Conservation (phyloP, 2,329 filamentous ascomycete species). For the Malbranchea cinnamomea region DNA sequence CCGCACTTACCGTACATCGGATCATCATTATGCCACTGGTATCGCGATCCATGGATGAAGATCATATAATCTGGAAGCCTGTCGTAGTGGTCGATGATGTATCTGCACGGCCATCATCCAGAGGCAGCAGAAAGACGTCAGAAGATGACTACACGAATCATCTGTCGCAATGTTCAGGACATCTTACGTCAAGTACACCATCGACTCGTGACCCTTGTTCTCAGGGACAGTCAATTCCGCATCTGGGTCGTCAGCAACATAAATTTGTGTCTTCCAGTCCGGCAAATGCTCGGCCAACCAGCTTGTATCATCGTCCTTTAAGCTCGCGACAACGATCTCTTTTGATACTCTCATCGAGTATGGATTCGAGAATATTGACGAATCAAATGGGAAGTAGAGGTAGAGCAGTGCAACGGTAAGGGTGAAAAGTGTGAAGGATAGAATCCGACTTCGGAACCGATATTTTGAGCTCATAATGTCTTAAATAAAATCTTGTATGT, state of each 20-base stretch:
- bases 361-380: too few relatives aligned
- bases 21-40: constrained; percentile 38
- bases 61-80: constrained; percentile 27
- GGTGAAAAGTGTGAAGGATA: too few relatives aligned
- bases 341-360: too few relatives aligned
- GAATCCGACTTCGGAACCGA: too few relatives aligned
- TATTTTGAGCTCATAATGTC: too few relatives aligned
- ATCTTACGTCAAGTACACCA: constrained; percentile 29
- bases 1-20: constrained; percentile 29
- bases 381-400: too few relatives aligned
- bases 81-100: constrained; percentile 30
- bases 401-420: too few relatives aligned
- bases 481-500: too few relatives aligned
- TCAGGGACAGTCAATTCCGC: constrained; percentile 34
- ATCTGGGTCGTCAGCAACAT: constrained; percentile 37
- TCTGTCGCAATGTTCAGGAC: background rate
- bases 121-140: background rate
- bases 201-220: constrained; percentile 30
- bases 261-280: constrained; percentile 39
- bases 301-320: constrained; percentile 24
- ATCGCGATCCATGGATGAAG: constrained; percentile 28
- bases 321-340: constrained; percentile 24
- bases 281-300: constrained; percentile 26
- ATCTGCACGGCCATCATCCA: constrained; percentile 14
- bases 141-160: background rate